Base-by-base conservation (phyloP, 2,329 filamentous ascomycete species). In the Penicillium italicum region DNA sequence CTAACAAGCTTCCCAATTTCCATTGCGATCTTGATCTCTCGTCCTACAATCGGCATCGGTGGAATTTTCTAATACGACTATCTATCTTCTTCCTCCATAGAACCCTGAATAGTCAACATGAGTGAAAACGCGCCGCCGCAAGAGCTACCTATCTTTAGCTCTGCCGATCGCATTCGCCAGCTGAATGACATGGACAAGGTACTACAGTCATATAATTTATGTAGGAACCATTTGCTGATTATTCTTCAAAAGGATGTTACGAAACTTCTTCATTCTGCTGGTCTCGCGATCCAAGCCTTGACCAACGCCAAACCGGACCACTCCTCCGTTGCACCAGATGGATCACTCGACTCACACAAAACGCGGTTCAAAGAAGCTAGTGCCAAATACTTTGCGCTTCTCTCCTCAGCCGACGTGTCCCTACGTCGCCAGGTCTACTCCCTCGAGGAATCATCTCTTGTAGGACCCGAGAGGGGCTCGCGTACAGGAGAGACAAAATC, bases 391-490 rank as follows among this genome's bases (percentile, higher is more conserved):
- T 85, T 94, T 62, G 80, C 80, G 0, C 85, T 86, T 2, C 79
- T 97, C 3, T 89, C 91, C 60, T 82, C 81, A 7, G 83, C 94
- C 48, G 87, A 90, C 67, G 88, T 91, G 11, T 80, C 84, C 43
- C 82, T 95, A 50, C 87, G 88, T 58, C 81, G 87, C 37, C 87
- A 91, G 69, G 87, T 92, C 44, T 86, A 88, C 69, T 90, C 88
- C 0, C 78, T 96, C 4, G 90, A 95, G 71, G 90, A 96, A 73
- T 89, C 88, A 0, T 84, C 85, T 38, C 89, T 95, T 59, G 84
- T 95, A 64, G 69, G 77, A 0, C 69, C 79, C 4, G 75, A 80
- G 24, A 69, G 71, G 24, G 63, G 68, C 11, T 64, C 70, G 2
- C 65, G 67, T 30, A 63, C 72, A 14, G 66, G 66, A 4, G 70